A percentile compares a stretch with the other conserved stretches of the same genome.
Conservation (phyloP, 1,139 yeast genomes). For the Candida glucosophila region DNA sequence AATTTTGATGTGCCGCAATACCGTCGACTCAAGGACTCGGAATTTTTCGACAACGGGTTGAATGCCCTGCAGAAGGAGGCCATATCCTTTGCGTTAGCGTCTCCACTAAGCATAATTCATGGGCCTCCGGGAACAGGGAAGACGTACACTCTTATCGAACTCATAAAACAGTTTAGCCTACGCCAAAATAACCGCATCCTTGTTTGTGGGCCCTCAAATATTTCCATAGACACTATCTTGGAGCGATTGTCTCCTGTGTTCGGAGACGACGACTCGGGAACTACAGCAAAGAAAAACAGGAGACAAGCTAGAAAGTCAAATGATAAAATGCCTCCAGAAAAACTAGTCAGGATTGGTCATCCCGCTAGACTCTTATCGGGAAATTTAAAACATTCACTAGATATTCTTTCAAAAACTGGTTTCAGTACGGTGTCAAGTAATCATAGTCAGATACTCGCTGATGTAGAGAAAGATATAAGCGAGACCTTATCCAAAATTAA, state of each 20-base stretch:
- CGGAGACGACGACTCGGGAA: constrained; percentile 6
- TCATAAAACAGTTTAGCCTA: constrained; percentile 63
- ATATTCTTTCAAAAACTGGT: constrained; percentile 51
- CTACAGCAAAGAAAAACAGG: constrained; percentile 11
- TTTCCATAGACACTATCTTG: constrained; percentile 86
- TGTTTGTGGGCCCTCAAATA: constrained; percentile 93
- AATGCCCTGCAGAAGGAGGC: constrained; percentile 60
- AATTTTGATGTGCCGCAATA: constrained; percentile 10
- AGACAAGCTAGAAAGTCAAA: constrained; percentile 3
- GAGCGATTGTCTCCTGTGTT: constrained; percentile 56
- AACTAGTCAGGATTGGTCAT: constrained; percentile 78
- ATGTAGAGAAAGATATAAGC: constrained; percentile 64
- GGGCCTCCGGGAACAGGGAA: constrained; percentile 50
- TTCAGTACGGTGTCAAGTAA: constrained; percentile 31
- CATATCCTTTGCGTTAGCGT: constrained; percentile 30
- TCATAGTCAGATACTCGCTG: constrained; percentile 55
- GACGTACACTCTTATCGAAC: constrained; percentile 80
- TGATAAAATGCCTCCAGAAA: constrained; percentile 26
- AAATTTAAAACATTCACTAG: constrained; percentile 68
- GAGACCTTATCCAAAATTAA: constrained; percentile 48
- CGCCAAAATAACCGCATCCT: constrained; percentile 56
- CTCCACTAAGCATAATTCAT: constrained; percentile 37
- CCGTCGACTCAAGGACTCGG: constrained; percentile 5
- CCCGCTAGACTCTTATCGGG: constrained; percentile 73
- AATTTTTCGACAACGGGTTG: constrained; percentile 42